Base-by-base conservation (phyloP, 2,329 filamentous ascomycete genomes). In the Stagonosporopsis tanaceti region DNA sequence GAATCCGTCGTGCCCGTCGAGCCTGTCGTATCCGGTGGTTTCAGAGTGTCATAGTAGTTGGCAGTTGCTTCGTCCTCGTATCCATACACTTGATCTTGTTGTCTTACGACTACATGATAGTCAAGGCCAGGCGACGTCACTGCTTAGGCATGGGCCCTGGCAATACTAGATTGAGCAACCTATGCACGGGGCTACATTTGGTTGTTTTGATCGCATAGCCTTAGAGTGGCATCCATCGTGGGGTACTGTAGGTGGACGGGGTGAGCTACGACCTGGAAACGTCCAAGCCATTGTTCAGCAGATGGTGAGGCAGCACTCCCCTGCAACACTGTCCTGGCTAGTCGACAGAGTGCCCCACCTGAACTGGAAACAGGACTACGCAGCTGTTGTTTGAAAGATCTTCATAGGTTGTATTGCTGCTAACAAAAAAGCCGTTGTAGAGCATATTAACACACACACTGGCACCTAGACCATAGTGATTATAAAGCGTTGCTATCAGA, bases 171-270 rank as follows among this genome's bases (percentile, higher is more conserved):
- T 37, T 37, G 44, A 47, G 44, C 44, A 27, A 35, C 11, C 6
- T 25, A 8, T 4, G 20, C 44, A 47, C 27, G 32, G 22, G 4
- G 1, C 44, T 15, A 47, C 17, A 6, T 47, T 47, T 47, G 30
- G 14, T 15, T 38, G 45, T 17, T 47, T 47, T 9, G 24, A 47
- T 8, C 45, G 45, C 15, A 28, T 47, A 38, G 45, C 14, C 15
- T 11, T 47, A 28, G 45, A 47, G 24, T 47, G 34, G 34, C 45
- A 47, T 47, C 25, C 32, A 28, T 47, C 32, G 4, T 47, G 45
- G 34, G 30, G 30, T 25, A 47, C 30, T 17, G 7, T 9, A n/a
- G 35, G 34, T 7, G 35, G 35, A 11, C 35, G 35, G n/a, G n/a
- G 17, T 8, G n/a, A 20, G 35, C 35, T 38, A n/a, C 35, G 35